A percentile compares a stretch with the other conserved stretches of the same genome.
phyloP scores from a whole-genome alignment of 176 grass and related monocot genomes.

The Dendrocalamus sinicus region DNA sequence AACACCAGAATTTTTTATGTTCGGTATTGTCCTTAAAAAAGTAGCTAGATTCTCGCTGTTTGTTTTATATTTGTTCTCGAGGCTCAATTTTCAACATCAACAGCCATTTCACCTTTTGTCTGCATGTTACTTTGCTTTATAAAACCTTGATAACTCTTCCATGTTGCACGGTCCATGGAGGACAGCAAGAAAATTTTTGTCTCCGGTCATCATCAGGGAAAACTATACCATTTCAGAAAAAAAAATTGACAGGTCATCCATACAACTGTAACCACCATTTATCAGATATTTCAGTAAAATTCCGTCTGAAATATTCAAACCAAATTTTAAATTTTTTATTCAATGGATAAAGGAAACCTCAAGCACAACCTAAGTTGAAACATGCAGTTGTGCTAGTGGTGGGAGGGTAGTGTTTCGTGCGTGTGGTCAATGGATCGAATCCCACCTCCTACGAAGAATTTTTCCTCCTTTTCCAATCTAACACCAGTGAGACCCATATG shows the following conservation, averaged over 20 bases:
- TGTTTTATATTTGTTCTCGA: not conserved
- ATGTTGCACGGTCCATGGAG: constrained; percentile 6
- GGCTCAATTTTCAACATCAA: constrained; percentile 11
- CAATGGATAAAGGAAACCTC: not conserved
- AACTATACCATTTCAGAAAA: not conserved
- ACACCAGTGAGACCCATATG: not conserved
- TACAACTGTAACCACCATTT: not conserved
- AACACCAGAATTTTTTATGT: constrained; percentile 4
- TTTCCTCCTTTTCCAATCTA: not conserved
- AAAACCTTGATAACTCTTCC: not conserved
- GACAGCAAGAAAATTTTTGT: not conserved
- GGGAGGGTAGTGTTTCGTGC: not conserved
- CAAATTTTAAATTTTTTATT: not conserved
- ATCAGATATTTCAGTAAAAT: not conserved
- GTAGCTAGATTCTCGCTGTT: not conserved
- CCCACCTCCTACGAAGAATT: not conserved
- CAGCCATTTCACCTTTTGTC: not conserved
- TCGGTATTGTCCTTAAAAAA: not conserved
- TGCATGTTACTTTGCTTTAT: not conserved
- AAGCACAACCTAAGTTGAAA: not conserved
- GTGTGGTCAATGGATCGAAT: not conserved
- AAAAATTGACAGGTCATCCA: not conserved
- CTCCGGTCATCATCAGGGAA: not conserved
- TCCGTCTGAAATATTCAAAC: not conserved
- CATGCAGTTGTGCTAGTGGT: not conserved